phyloP scores from a whole-genome alignment of 805 yeast species.

The Wilhelminamyces savonicus region DNA sequence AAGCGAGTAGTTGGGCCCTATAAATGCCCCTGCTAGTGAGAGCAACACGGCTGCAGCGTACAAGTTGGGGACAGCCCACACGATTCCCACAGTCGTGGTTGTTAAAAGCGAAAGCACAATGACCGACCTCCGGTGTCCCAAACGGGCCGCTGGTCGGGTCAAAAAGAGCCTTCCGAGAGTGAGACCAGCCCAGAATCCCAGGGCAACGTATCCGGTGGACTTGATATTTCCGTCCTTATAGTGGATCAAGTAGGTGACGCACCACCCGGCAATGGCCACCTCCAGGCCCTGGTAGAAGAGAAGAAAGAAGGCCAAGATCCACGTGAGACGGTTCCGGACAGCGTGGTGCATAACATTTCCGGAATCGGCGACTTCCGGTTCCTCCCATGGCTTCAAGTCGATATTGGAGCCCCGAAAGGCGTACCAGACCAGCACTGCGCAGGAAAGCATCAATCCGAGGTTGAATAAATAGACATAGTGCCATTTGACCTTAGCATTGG shows the following conservation, averaged over 20 bases:
- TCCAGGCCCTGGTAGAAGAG: conserved; percentile 67
- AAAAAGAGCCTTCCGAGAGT: conserved; percentile 56
- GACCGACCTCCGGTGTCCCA: conserved; percentile 44
- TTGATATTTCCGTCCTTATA: conserved; percentile 43
- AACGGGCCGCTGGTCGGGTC: too few relatives aligned
- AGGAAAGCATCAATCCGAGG: conserved; percentile 28
- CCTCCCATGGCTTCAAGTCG: conserved; percentile 33
- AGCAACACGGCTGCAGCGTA: conserved; percentile 42
- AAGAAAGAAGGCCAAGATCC: conserved; percentile 48
- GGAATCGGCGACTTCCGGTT: background rate
- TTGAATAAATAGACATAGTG: conserved; percentile 47
- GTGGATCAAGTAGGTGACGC: conserved; percentile 53
- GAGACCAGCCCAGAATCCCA: conserved; percentile 70
- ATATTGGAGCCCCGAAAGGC: conserved; percentile 46
- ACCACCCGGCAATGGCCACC: conserved; percentile 67
- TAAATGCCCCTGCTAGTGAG: conserved; percentile 48
- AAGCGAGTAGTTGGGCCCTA: conserved; percentile 64
- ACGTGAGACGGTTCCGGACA: conserved; percentile 31
- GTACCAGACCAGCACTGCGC: conserved; percentile 25
- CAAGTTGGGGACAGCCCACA: conserved; percentile 44
- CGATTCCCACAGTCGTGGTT: conserved; percentile 30
- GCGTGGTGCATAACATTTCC: conserved; percentile 19
- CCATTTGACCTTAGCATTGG: conserved; percentile 47
- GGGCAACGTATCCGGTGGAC: conserved; percentile 54
- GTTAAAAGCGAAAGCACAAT: conserved; percentile 26